These are phyloP conservation scores for Aureobasidium pullulans DNA, from an alignment of 2,329 filamentous ascomycete genomes.

Conservation along the genomic window DNA sequence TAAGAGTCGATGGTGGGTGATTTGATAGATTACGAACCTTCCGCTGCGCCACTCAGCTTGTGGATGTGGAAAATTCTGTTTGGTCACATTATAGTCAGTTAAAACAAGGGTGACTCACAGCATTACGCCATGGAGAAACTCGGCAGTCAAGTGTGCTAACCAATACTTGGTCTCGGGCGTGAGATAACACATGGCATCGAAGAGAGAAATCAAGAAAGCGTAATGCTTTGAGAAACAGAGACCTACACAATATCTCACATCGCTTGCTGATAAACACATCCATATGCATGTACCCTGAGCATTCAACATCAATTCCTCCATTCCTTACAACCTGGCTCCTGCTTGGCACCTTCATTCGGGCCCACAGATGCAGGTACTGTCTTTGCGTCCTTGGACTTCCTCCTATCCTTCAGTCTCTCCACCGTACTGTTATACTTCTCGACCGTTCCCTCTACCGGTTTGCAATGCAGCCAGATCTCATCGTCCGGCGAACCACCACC, in stretches of 20 bases:
- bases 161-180: too few relatives aligned
- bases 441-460: constrained; percentile 23
- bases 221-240: too few relatives aligned
- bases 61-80: neutral
- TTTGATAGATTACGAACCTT: neutral
- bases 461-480: constrained; percentile 50
- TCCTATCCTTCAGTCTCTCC: neutral
- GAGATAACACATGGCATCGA: too few relatives aligned
- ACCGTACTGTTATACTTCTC: neutral
- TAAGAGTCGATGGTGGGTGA: neutral
- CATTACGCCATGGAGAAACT: too few relatives aligned
- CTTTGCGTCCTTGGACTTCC: neutral
- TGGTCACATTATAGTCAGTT: neutral
- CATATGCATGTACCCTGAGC: neutral
- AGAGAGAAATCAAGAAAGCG: too few relatives aligned
- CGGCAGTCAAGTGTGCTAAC: too few relatives aligned
- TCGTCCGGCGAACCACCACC: constrained; percentile 35
- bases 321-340: neutral
- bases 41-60: constrained; percentile 19
- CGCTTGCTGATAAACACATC: neutral
- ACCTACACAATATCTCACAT: neutral
- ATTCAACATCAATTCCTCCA: neutral
- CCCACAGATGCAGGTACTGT: neutral
- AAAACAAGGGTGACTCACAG: too few relatives aligned
- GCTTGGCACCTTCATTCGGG: neutral